Conservation (phyloP, 1,284 basidiomycete species). For the Puccinia sorghi region DNA sequence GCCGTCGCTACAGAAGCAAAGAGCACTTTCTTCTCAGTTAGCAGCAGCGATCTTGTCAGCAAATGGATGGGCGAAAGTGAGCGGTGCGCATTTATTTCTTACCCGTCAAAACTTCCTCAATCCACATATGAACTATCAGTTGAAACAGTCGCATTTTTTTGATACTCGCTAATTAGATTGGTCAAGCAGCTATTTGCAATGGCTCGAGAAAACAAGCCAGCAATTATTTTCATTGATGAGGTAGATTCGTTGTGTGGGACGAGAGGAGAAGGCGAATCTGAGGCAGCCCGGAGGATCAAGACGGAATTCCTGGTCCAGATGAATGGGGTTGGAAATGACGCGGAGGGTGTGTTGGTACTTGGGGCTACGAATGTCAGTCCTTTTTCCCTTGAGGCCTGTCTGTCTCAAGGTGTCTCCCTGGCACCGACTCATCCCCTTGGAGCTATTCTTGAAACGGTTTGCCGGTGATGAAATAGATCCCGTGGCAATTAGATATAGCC, state of each 20-base stretch:
- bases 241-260: conserved; percentile 95
- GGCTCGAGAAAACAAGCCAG: conserved; percentile 92
- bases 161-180: conserved; percentile 64
- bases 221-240: conserved; percentile 99
- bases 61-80: conserved; percentile 99
- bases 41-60: conserved; percentile 90
- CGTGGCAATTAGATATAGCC: conserved; percentile 81
- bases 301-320: conserved; percentile 93
- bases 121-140: background rate
- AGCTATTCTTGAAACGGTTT: background rate
- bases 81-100: conserved; percentile 64
- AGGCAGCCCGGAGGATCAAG: conserved; percentile 93
- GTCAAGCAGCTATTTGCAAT: conserved; percentile 96
- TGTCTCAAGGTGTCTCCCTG: background rate
- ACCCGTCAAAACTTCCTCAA: background rate
- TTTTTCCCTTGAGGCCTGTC: background rate
- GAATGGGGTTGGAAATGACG: conserved; percentile 98
- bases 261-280: conserved; percentile 91
- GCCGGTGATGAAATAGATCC: conserved; percentile 38
- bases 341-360: conserved; percentile 95
- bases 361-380: conserved; percentile 93
- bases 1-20: conserved; percentile 98
- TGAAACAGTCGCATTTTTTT: background rate
- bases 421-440: background rate
- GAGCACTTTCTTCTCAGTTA: conserved; percentile 97